phyloP scores from a whole-genome alignment of 352 stramenopile genomes.

The Phytophthora uliginosa region DNA sequence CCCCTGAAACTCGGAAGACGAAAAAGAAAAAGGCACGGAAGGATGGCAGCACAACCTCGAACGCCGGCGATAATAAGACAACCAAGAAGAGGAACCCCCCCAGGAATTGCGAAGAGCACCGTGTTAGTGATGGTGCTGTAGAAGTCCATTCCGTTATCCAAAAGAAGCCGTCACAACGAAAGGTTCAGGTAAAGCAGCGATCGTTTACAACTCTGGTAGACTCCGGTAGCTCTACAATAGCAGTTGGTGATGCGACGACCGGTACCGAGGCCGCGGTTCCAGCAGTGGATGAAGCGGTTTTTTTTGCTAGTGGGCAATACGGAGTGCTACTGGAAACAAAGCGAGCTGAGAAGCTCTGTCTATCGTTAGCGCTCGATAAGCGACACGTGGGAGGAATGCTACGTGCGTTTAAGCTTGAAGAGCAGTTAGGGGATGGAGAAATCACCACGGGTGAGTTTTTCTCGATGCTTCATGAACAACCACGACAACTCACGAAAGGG shows the following conservation, averaged over 20 bases:
- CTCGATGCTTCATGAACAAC: slow-evolving; percentile 59
- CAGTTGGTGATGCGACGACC: background rate
- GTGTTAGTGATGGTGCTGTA: background rate
- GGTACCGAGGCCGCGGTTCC: background rate
- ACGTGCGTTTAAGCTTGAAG: slow-evolving; percentile 53
- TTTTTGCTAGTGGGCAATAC: slow-evolving; percentile 25
- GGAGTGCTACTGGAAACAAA: slow-evolving; percentile 61
- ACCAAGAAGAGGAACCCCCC: slow-evolving; percentile 9
- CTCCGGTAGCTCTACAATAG: background rate
- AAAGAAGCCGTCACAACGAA: slow-evolving; percentile 8
- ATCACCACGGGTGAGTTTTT: slow-evolving; percentile 79
- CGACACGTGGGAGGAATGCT: slow-evolving; percentile 48
- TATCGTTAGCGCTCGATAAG: slow-evolving; percentile 55
- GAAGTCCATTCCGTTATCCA: background rate
- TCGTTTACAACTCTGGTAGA: background rate
- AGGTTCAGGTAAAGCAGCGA: background rate
- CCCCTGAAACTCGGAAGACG: slow-evolving; percentile 8
- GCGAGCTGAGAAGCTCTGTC: slow-evolving; percentile 59
- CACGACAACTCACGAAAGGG: slow-evolving; percentile 63
- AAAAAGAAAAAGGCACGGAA: slow-evolving; percentile 19
- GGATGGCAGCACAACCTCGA: background rate
- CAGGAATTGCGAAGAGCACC: background rate
- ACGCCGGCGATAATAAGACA: slow-evolving; percentile 3
- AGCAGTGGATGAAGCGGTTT: background rate
- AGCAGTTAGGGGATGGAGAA: slow-evolving; percentile 51